Evolutionary conservation across 768 basidiomycete species (phyloP), one percentile per base, ranked within the genome.

Genomic region (Tricholoma saponaceum): DNA sequence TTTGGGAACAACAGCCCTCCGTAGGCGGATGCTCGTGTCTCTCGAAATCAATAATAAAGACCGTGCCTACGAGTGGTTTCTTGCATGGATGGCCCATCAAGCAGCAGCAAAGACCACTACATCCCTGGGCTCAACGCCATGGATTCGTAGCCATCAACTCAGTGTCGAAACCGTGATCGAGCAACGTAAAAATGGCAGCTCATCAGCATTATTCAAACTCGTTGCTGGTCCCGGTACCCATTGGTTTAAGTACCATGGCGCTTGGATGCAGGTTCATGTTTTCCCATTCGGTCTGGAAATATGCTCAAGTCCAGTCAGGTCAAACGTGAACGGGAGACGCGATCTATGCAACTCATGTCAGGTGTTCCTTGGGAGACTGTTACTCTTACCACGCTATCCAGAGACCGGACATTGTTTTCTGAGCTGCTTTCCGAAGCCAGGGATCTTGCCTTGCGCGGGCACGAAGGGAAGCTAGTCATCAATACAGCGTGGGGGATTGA

Each of bases 351-450:
- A 66, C 78, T 94, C 49, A 89, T 89, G 78, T 90, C 92, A 5
- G 95, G 96, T 6, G 83, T 84, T 5, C 97, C 97, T 58, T 99
- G 96, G 95, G 97, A 99, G 73, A 98, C 96, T 0, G 86, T 98
- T 47, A 95, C 88, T 37, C 79, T 99, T 44, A 99, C 95, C 5
- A 87, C 97, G 1, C 83, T 99, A 35, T 96, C 94, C 14, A 80
- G 87, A 46, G 95, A 96, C 70, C 86, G 95, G 39, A 66, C 69
- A 2, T 75, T 98, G 20, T 98, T 99, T 69, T 83, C 92, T 1
- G 65, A 76, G 43, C 77, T 99, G 5, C 84, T 99, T 3, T 72
- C 82, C 2, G 96, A 99, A 69, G 96, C 97, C n/a, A 81, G 92
- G 52, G 87, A 92, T 66, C 76, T 95, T 39, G 95, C 94, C 0